Evolutionary conservation across 768 basidiomycete genomes (phyloP), one percentile per base, ranked within the genome.

Genomic region (Daedalea quercina): DNA sequence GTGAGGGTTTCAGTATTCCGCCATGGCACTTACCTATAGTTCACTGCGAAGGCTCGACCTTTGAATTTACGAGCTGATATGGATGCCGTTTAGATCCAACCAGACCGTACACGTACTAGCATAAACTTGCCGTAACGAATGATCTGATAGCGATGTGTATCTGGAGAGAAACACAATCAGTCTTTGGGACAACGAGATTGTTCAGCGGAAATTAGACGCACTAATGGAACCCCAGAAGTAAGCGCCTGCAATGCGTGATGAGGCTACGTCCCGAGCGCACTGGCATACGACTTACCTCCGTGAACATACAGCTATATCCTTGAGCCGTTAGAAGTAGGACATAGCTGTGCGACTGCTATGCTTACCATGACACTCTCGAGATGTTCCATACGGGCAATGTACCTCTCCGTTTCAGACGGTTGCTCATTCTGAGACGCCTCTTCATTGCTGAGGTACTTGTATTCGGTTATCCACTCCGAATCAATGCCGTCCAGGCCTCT

Each of bases 401-500:
- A 68, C 40, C 67, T 60, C 23, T 80, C 75, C 4, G 65, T 63
- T 12, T 67, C 64, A 20, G 65, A 68, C 7, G 74, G 41, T 44
- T 71, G 72, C 33, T 64, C 60, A 3, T 65, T 65, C 22, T 61
- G 58, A 23, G 69, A 65, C 33, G 45, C 43, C 20, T 63, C 54
- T 8, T 56, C 41, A 31, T 59, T 55, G 19, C 63, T 56, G 13
- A 82, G 58, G 54, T 74, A 75, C 34, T 76, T 71, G 56, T 74
- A 75, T 59, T 81, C 74, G 1, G 80, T 76, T 25, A 82, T 71
- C 81, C 80, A 82, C 62, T 82, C 81, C 2, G 70, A 79, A 54
- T 88, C 85, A 1, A 88, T 69, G 1, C 87, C 87, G 51, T 80
- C 76, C 26, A 87, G 68, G 7, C 84, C 84, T 37, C 87, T 76